phyloP scores from a whole-genome alignment of 2,329 filamentous ascomycete species.

The Talaromyces sp. region DNA sequence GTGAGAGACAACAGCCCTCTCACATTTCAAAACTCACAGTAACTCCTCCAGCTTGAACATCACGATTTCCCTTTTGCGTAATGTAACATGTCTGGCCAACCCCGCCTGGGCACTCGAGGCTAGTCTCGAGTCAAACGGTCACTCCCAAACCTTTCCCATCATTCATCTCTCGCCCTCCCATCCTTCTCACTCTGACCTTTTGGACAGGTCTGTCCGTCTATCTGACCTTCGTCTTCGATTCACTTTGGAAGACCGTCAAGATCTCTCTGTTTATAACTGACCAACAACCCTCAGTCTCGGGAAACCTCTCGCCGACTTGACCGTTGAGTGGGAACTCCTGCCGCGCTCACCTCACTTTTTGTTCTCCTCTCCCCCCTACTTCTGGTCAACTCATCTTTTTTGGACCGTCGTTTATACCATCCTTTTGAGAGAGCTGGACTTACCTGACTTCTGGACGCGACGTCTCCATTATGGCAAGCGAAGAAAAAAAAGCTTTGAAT shows the following conservation, averaged over 20 bases:
- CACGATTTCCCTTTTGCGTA: conserved; percentile 1
- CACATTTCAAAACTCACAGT: background rate
- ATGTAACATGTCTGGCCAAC: background rate
- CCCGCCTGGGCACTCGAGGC: background rate
- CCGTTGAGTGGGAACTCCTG: background rate
- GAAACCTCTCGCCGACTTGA: background rate
- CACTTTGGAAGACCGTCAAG: background rate
- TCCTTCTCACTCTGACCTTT: background rate
- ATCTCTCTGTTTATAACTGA: background rate
- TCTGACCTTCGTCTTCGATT: background rate
- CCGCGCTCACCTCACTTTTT: conserved; percentile 9
- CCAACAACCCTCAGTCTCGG: background rate
- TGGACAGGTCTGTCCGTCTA: background rate
- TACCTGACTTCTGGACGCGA: background rate
- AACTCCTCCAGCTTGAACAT: background rate
- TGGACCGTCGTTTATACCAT: background rate
- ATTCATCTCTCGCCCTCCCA: background rate
- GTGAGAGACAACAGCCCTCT: background rate
- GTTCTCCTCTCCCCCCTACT: background rate
- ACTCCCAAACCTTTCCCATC: background rate
- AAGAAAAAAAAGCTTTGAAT: conserved; percentile 20
- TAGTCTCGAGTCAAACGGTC: background rate
- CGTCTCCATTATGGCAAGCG: conserved; percentile 1
- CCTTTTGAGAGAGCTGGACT: background rate
- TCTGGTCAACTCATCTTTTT: background rate